Evolutionary conservation across 352 stramenopile genomes (phyloP), one percentile per base, ranked within the genome.

Genomic region (Plasmopara muralis): DNA sequence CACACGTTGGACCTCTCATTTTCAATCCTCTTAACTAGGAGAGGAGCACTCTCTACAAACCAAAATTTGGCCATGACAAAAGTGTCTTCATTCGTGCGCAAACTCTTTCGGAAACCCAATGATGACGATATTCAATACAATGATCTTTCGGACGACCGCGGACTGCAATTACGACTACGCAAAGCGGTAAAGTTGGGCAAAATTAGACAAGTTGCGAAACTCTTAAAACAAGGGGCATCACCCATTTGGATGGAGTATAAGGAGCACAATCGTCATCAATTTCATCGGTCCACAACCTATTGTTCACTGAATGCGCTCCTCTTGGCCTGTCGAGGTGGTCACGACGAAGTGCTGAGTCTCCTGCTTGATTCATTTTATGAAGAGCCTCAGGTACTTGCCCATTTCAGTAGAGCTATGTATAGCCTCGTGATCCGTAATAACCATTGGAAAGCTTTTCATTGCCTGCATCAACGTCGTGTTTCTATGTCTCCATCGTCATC

Each of bases 351-450:
- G 5, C 50, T 89, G 47, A 67, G 63, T 45, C 43, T 89, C 39
- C 50, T 89, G 18, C 64, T 89, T 18, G 71, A 89, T 57, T 68
- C 66, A 39, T 82, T 84, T 43, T 81, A 81, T 46, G 48, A 67
- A 9, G 57, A 75, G n/a, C 66, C 64, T 8, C 48, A 72, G 47
- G 50, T 77, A 3, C 64, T 87, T 6, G 14, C 44, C 0, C 55
- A 70, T 40, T 89, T 79, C 58, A 77, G 72, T 5, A 62, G 66
- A 16, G 68, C 71, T 29, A 87, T 89, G 76, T 87, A 87, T 61
- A 78, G 64, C 55, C 55, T 86, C 9, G 72, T 78, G 41, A 85
- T 89, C 45, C 76, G 68, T 5, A 62, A 68, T 37, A 71, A 50
- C 38, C 70, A 87, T 45, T 89, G 72, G 72, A 62, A 79, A 34